Percentiles rank a stretch among this genome's conserved stretches.
Evolutionary conservation across 164 flowering plant genomes (phyloP).

Genomic region (Aristolochia fimbriata): DNA sequence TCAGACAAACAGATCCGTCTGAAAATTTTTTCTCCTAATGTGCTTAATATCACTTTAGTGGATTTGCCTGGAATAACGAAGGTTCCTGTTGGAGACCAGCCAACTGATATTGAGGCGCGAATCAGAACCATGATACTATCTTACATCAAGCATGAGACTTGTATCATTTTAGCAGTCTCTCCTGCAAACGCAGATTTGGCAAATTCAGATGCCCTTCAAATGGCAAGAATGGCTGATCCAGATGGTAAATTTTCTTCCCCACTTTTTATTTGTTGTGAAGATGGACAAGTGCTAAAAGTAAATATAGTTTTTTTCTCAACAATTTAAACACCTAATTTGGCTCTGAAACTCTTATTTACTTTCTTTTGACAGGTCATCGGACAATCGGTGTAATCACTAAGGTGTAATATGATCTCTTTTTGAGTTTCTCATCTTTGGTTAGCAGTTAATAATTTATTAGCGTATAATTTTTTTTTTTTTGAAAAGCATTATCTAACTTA

Average conservation of each 20-base stretch:
- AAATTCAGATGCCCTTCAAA: conserved; percentile 37
- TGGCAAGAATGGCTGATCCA: conserved; percentile 33
- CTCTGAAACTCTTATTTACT: conserved; percentile 1
- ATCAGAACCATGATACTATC: conserved; percentile 37
- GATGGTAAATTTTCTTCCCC: conserved; percentile 18
- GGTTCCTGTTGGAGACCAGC: conserved; percentile 36
- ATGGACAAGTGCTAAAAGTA: too few relatives aligned
- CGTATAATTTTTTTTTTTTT: neutral
- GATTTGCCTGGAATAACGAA: conserved; percentile 38
- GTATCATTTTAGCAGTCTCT: conserved; percentile 32
- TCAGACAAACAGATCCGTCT: conserved; percentile 34
- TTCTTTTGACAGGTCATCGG: conserved; percentile 25
- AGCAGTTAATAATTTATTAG: neutral
- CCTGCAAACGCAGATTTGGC: conserved; percentile 35
- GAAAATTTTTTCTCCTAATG: conserved; percentile 30
- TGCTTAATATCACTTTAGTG: conserved; percentile 32
- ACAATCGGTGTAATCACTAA: conserved; percentile 34
- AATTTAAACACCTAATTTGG: neutral
- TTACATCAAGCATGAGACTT: conserved; percentile 28
- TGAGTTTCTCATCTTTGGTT: conserved; percentile 1
- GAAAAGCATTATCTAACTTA: neutral
- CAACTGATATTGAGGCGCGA: conserved; percentile 28
- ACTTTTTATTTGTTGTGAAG: too few relatives aligned
- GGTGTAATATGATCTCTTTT: conserved; percentile 8
- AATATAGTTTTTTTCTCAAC: neutral